phyloP scores from a whole-genome alignment of 2,329 filamentous ascomycete species.

The Aspergillus alliaceus region DNA sequence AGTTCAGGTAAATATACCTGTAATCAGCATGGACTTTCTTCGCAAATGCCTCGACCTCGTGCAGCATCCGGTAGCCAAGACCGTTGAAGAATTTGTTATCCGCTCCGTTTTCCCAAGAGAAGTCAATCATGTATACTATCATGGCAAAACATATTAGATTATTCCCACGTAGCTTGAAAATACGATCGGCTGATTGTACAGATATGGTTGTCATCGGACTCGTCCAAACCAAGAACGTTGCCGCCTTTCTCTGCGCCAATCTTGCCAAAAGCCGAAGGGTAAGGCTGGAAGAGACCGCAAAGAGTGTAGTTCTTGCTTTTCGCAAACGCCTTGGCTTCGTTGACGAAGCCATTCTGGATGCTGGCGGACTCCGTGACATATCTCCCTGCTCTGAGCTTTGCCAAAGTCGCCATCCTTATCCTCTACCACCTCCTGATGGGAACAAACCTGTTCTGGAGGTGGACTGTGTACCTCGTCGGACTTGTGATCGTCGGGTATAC shows the following conservation, averaged over 20 bases:
- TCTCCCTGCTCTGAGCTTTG: constrained; percentile 22
- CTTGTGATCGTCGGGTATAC: constrained; percentile 20
- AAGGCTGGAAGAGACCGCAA: constrained; percentile 1
- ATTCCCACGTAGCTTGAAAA: no score
- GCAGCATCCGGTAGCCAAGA: background rate
- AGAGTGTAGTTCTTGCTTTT: background rate
- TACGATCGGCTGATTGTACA: no score
- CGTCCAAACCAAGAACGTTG: constrained; percentile 5
- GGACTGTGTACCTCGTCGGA: constrained; percentile 14
- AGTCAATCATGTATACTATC: background rate
- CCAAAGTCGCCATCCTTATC: constrained; percentile 24
- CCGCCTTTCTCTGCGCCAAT: background rate
- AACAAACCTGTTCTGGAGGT: constrained; percentile 10
- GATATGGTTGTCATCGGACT: background rate
- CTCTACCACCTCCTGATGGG: constrained; percentile 24
- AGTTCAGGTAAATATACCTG: constrained; percentile 7
- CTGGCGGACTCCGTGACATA: constrained; percentile 21
- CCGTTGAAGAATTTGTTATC: background rate
- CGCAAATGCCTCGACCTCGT: background rate
- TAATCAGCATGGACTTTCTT: background rate
- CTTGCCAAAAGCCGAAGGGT: background rate
- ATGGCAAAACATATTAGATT: background rate
- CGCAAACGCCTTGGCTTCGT: background rate
- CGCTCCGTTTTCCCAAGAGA: background rate
- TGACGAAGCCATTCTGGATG: background rate